Percentiles rank a stretch among this genome's conserved stretches.
Conservation (phyloP, 2,329 filamentous ascomycete genomes). For the Hansfordia pulvinata region DNA sequence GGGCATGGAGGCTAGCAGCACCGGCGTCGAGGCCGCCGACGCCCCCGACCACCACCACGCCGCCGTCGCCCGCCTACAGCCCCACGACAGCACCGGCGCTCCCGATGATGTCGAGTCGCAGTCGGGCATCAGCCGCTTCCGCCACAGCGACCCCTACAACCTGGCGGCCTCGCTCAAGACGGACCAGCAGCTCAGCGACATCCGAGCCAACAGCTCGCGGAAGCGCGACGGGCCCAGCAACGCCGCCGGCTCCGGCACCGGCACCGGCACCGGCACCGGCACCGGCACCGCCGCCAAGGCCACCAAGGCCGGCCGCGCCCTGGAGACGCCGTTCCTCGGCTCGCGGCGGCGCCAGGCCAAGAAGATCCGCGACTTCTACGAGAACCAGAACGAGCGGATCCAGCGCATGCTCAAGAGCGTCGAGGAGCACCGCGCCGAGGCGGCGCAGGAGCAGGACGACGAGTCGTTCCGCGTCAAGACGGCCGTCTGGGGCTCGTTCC, state of each 20-base stretch:
- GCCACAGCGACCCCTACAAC: constrained; percentile 67
- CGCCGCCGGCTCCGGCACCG: constrained; percentile 12
- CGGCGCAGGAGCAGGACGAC: constrained; percentile 65
- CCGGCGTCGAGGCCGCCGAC: constrained; percentile 26
- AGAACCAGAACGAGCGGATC: constrained; percentile 85
- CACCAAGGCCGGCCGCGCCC: constrained; percentile 4
- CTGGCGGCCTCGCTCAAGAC: constrained; percentile 69
- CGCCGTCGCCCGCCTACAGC: constrained; percentile 26
- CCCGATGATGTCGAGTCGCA: constrained; percentile 37
- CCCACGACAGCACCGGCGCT: constrained; percentile 13
- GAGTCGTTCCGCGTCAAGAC: constrained; percentile 68
- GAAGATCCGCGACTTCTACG: constrained; percentile 71
- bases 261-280: constrained; percentile 10
- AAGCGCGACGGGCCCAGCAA: constrained; percentile 45
- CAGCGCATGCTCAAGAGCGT: constrained; percentile 84
- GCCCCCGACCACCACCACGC: constrained; percentile 20
- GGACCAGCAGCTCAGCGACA: constrained; percentile 58
- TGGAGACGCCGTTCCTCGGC: constrained; percentile 8
- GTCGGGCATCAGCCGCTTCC: constrained; percentile 19
- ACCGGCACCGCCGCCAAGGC: constrained; percentile 6
- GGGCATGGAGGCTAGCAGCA: constrained; percentile 34
- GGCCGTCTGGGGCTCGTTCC: constrained; percentile 54
- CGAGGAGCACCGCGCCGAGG: constrained; percentile 75
- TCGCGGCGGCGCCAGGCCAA: constrained; percentile 25
- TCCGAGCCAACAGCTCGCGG: constrained; percentile 67